Base-by-base conservation (phyloP, 768 basidiomycete species). In the Trametes maxima region DNA sequence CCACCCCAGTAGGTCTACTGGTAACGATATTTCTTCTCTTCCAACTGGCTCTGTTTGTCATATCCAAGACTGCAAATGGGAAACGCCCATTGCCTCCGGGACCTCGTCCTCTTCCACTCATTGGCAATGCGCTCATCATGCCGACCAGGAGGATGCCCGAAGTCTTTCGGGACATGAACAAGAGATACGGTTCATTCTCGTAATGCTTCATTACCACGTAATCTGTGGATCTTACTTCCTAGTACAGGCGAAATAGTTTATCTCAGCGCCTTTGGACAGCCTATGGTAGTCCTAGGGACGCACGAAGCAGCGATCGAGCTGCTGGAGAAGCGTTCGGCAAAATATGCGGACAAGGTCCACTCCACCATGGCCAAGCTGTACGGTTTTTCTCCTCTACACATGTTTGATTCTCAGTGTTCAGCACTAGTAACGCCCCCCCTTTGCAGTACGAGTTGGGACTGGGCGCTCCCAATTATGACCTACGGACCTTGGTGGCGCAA, bases 301-400 rank as follows among this genome's bases (percentile, higher is more conserved):
- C 59, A 67, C 22, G 65, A 73, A 28, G 72, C 65, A 19, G 73
- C 71, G 1, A 50, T 52, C 21, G 75, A 73, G 25, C 63, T 75
- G 14, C 63, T 74, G 2, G 74, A 75, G 17, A 60, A 65, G 40
- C 66, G 71, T 5, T 67, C 72, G 16, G 55, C 63, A 11, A 72
- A 71, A 21, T 75, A 75, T 47, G 72, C 73, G 1, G 70, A 69
- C 47, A 56, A 74, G 45, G 59, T 42, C 7, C 36, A 6, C 7
- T 51, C 47, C 1, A n/a, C 22, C 12, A 56, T 60, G 56, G 46
- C 43, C 33, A 2, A 10, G 16, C 17, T 58, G 57, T 63, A 21
- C n/a, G n/a, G 57, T 40, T 16, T 8, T 16, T 16, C 12, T 16
- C 42, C 5, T 40, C 17, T n/a, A 14, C 0, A 39, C 19, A n/a